phyloP scores from a whole-genome alignment of 176 grass and related monocot genomes.

The Aegilops speltoides region DNA sequence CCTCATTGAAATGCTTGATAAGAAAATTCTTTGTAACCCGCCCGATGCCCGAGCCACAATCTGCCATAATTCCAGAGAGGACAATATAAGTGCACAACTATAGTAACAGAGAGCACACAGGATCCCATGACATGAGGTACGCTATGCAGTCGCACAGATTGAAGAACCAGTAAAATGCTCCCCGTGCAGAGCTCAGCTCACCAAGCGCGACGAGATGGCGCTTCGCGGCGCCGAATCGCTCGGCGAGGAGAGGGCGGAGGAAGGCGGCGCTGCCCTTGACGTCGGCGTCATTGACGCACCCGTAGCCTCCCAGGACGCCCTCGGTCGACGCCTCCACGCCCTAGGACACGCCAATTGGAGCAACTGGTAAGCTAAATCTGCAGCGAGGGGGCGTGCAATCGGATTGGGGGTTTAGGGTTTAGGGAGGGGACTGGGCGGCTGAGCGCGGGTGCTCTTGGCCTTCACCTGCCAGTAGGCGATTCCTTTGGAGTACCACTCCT shows the following conservation, averaged over 20 bases:
- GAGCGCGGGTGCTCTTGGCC: slow-evolving; percentile 24
- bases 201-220: slow-evolving; percentile 79
- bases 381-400: neutral
- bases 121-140: neutral
- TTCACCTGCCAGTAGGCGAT: slow-evolving; percentile 99
- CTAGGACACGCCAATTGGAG: slow-evolving; percentile 41
- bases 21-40: slow-evolving; percentile 96
- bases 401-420: slow-evolving; percentile 34
- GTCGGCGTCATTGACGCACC: slow-evolving; percentile 80
- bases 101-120: neutral
- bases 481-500: slow-evolving; percentile 89
- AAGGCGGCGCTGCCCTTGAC: slow-evolving; percentile 92
- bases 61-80: slow-evolving; percentile 37
- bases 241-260: slow-evolving; percentile 63
- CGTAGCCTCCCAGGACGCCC: slow-evolving; percentile 91
- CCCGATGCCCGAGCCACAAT: slow-evolving; percentile 95
- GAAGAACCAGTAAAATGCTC: neutral
- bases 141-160: neutral
- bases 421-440: neutral
- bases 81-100: neutral
- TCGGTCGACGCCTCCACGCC: slow-evolving; percentile 90
- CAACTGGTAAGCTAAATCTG: slow-evolving; percentile 14
- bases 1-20: slow-evolving; percentile 88
- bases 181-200: slow-evolving; percentile 9
- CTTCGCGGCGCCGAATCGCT: slow-evolving; percentile 56